Evolutionary conservation across 345 rosid species (phyloP), one percentile per base, ranked within the genome.

Genomic region (Lumnitzera racemosa): DNA sequence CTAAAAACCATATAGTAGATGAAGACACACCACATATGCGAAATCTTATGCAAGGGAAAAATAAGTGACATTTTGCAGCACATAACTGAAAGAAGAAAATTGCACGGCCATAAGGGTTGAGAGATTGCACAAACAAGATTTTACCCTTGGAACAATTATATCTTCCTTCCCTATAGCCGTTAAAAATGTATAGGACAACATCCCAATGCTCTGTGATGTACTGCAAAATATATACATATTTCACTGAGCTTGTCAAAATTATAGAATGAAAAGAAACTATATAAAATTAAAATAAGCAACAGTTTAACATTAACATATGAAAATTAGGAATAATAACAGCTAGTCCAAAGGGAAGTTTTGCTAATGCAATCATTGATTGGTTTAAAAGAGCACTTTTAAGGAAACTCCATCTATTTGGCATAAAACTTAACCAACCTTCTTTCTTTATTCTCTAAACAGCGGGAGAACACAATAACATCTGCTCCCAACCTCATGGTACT

Each of bases 401-500:
- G 11, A 47, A 47, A 58, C 7, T 46, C 55, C 24, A 12, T 27
- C 46, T 13, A 20, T 51, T 46, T 23, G 31, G 24, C 41, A 24
- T 23, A 47, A 46, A 9, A 12, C 36, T 48, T n/a, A 17, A 58
- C 58, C 61, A 29, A 80, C 89, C 86, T 75, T 15, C 59, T 72
- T 56, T 82, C 84, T 51, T 73, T 74, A 46, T 17, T 54, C 54
- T 82, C 83, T 3, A 16, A 61, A 67, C 83, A 74, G 31, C 81
- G 79, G 2, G 97, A 74, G 59, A 90, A 83, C 69, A 90, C 97
- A 54, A 90, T 77, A 12, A 81, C 92, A 78, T 90, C 97, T 54
- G 95, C 90, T 53, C 97, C 92, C 52, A 90, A 87, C 73, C 92
- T 87, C 97, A 90, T 90, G 11, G 88, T 81, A 64, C 95, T 85